Percentiles rank a stretch among this genome's conserved stretches.
Evolutionary conservation across 768 basidiomycete genomes (phyloP).

Genomic region (Suillus brevipes): DNA sequence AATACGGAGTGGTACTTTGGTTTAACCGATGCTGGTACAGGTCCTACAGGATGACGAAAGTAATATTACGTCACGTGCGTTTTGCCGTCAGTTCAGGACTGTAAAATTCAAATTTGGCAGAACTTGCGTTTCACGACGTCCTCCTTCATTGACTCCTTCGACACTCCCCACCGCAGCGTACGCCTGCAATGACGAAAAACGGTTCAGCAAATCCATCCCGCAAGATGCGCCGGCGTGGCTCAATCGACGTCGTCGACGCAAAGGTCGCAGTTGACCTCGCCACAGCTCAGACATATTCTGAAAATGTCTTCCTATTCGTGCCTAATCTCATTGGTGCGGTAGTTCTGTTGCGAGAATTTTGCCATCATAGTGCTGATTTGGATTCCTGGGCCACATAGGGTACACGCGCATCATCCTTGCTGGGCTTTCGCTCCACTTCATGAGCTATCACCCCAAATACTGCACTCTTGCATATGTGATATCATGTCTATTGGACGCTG

Average conservation of each 20-base stretch:
- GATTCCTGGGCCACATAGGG: conserved; percentile 44
- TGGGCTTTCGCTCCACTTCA: conserved; percentile 83
- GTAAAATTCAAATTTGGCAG: not conserved
- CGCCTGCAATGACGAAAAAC: conserved; percentile 14
- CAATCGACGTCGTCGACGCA: conserved; percentile 76
- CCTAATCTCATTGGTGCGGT: conserved; percentile 91
- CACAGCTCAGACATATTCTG: conserved; percentile 81
- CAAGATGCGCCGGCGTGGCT: conserved; percentile 45
- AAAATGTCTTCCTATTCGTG: conserved; percentile 96
- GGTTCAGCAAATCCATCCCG: conserved; percentile 30
- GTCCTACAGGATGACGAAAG: not conserved
- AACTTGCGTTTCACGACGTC: not conserved
- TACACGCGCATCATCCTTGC: conserved; percentile 92
- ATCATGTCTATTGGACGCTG: conserved; percentile 92
- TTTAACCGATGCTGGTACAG: not conserved
- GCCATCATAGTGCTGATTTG: not conserved
- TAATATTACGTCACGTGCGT: conserved; percentile 4
- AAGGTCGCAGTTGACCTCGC: conserved; percentile 86
- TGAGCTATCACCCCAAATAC: conserved; percentile 93
- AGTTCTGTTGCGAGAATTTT: conserved; percentile 8
- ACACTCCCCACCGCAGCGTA: not conserved
- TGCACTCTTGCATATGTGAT: conserved; percentile 88
- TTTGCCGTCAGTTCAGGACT: not conserved
- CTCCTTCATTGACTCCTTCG: not conserved
- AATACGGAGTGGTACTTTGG: not conserved